phyloP scores from a whole-genome alignment of 495 filamentous ascomycete genomes.

The Penicillium desertorum region DNA sequence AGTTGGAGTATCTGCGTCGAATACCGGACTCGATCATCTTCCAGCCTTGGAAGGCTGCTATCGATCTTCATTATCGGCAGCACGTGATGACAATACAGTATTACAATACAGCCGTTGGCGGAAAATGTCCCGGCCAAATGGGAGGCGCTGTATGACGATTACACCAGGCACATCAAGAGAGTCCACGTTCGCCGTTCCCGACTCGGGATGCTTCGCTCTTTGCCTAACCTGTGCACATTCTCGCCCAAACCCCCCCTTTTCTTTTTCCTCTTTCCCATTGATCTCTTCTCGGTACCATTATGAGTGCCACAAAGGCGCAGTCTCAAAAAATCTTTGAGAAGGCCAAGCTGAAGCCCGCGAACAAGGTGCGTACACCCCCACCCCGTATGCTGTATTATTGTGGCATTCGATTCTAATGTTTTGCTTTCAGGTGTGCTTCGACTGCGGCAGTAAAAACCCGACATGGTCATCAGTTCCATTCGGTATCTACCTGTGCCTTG shows the following conservation, averaged over 20 bases:
- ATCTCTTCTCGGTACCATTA: slow-evolving; percentile 32
- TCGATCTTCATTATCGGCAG: slow-evolving; percentile 11
- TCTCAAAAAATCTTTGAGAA: slow-evolving; percentile 98
- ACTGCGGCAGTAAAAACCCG: slow-evolving; percentile 94
- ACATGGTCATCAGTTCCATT: slow-evolving; percentile 98
- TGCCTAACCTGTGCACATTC: slow-evolving; percentile 19
- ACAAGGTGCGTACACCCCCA: slow-evolving; percentile 67
- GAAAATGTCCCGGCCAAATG: background rate
- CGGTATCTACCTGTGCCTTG: slow-evolving; percentile 96
- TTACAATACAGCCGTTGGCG: slow-evolving; percentile 8
- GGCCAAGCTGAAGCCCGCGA: slow-evolving; percentile 86
- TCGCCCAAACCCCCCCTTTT: slow-evolving; percentile 4
- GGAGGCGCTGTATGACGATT: slow-evolving; percentile 10
- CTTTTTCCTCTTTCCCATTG: slow-evolving; percentile 10
- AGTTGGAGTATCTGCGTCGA: background rate
- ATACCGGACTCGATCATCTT: background rate
- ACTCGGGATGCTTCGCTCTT: slow-evolving; percentile 21
- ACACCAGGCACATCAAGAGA: slow-evolving; percentile 18
- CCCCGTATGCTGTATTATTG: slow-evolving; percentile 16
- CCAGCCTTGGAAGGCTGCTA: background rate
- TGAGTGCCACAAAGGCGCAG: slow-evolving; percentile 92
- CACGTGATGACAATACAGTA: slow-evolving; percentile 23
- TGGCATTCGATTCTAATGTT: slow-evolving; percentile 25
- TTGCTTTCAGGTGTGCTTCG: slow-evolving; percentile 79
- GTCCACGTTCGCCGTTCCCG: slow-evolving; percentile 35